Base-by-base conservation (phyloP, 257 asterid species). In the Apocynum venetum region DNA sequence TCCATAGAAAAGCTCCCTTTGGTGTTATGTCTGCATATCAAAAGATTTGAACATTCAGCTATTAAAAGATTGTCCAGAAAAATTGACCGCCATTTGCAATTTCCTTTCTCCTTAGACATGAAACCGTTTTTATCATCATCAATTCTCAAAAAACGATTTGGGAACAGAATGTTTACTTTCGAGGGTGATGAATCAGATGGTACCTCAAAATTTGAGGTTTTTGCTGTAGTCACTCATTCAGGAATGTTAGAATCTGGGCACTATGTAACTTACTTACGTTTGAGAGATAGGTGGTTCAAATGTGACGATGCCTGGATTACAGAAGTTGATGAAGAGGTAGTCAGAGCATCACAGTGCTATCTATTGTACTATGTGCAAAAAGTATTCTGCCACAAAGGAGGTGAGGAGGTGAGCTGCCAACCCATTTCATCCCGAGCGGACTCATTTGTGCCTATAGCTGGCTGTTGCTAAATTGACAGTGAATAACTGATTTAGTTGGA, bases 271-370 rank as follows among this genome's bases (percentile, higher is more conserved):
- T 91, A 89, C 47, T 85, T 91, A 25, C 83, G 95, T 6, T 76
- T 91, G 80, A 79, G 80, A 71, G 82, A 88, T 74, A 90, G 79
- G 86, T 91, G 97, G 97, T 91, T 87, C 57, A 91, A 89, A 77
- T 91, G 97, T 25, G 97, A 89, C 12, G 97, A 89, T 80, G 94
- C 95, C 38, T 91, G 95, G 97, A 83, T 91, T 63, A 89, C 93
- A 2, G 87, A 88, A 76, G 97, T 91, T 51, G 88, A 88, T 71
- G 97, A 89, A 60, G 90, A 85, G 53, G 88, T 85, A 19, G 95
- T 91, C 4, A 81, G 93, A 79, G 82, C 89, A 19, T 85, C 91
- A 19, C 95, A 91, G 73, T 88, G 95, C 84, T 89, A 91, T 82
- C 76, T 89, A 83, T 77, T 91, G 48, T 89, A 85, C 78, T 91